phyloP scores from a whole-genome alignment of 352 stramenopile genomes.

The Paralagenidium karlingii region DNA sequence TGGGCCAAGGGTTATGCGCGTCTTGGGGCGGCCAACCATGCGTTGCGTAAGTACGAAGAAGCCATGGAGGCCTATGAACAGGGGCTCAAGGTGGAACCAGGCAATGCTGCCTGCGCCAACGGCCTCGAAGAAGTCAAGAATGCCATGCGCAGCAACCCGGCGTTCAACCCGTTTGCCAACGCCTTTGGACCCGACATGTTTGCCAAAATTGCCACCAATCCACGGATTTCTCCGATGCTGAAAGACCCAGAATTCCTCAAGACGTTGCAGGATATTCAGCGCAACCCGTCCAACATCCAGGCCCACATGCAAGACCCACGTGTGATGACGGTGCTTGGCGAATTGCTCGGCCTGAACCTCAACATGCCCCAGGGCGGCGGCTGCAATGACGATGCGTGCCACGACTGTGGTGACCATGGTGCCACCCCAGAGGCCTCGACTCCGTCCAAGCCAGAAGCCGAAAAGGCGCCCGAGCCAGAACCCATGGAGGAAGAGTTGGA shows the following conservation, averaged over 20 bases:
- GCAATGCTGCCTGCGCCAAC: constrained; percentile 85
- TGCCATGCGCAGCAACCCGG: constrained; percentile 42
- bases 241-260: constrained; percentile 87
- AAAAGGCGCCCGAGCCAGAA: constrained; percentile 28
- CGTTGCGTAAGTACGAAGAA: constrained; percentile 81
- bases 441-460: constrained; percentile 6
- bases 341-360: constrained; percentile 73
- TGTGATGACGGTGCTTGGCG: constrained; percentile 78
- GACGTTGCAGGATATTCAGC: constrained; percentile 64
- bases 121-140: constrained; percentile 92
- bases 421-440: constrained; percentile 8
- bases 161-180: constrained; percentile 80
- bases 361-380: constrained; percentile 61
- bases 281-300: constrained; percentile 66
- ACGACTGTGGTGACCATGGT: constrained; percentile 21
- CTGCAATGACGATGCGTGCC: constrained; percentile 8
- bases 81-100: constrained; percentile 84
- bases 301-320: constrained; percentile 68
- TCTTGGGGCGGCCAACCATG: constrained; percentile 95
- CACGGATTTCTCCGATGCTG: constrained; percentile 77
- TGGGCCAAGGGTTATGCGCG: constrained; percentile 97
- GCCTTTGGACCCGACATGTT: constrained; percentile 96
- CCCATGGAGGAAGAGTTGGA: constrained; percentile 77
- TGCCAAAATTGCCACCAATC: constrained; percentile 83
- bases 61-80: constrained; percentile 74